Evolutionary conservation across 768 basidiomycete genomes (phyloP).

Genomic region (Lanmaoa rubissima): DNA sequence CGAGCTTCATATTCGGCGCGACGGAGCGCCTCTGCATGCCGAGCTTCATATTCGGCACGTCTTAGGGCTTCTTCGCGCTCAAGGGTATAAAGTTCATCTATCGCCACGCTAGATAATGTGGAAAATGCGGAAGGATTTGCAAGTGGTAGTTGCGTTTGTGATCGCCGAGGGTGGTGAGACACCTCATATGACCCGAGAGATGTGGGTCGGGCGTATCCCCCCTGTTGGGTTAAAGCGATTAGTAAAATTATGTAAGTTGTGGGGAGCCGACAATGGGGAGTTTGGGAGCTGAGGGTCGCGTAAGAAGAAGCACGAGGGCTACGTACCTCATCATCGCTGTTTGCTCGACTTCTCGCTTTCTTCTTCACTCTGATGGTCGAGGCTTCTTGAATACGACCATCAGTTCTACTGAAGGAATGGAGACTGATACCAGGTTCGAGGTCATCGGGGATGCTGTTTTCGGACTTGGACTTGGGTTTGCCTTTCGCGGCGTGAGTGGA

Average conservation of each 20-base stretch:
- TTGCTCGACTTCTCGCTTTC: conserved; percentile 76
- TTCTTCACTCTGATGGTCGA: conserved; percentile 53
- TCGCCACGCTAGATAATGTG: conserved; percentile 72
- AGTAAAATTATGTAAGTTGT: conserved; percentile 28
- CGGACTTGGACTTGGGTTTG: conserved; percentile 31
- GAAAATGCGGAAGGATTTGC: conserved; percentile 53
- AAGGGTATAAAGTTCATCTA: conserved; percentile 87
- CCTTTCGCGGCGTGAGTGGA: conserved; percentile 26
- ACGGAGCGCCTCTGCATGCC: conserved; percentile 65
- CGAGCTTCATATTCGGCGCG: conserved; percentile 61
- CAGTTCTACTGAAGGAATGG: conserved; percentile 23
- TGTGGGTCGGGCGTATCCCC: conserved; percentile 58
- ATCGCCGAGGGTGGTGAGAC: conserved; percentile 29
- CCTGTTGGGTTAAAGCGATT: conserved; percentile 33
- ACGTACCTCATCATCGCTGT: conserved; percentile 82
- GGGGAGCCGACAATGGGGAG: conserved; percentile 24
- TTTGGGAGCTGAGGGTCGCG: conserved; percentile 5
- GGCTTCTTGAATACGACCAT: conserved; percentile 23
- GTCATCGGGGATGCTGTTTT: conserved; percentile 26
- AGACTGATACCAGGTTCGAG: conserved; percentile 26
- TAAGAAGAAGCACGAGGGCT: neutral
- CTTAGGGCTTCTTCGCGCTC: conserved; percentile 83
- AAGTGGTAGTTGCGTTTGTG: conserved; percentile 25
- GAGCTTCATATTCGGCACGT: conserved; percentile 82
- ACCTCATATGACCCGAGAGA: conserved; percentile 45